Percentiles rank a stretch among this genome's conserved stretches.
phyloP scores from a whole-genome alignment of 352 stramenopile species.

The Peronospora belbahrii region DNA sequence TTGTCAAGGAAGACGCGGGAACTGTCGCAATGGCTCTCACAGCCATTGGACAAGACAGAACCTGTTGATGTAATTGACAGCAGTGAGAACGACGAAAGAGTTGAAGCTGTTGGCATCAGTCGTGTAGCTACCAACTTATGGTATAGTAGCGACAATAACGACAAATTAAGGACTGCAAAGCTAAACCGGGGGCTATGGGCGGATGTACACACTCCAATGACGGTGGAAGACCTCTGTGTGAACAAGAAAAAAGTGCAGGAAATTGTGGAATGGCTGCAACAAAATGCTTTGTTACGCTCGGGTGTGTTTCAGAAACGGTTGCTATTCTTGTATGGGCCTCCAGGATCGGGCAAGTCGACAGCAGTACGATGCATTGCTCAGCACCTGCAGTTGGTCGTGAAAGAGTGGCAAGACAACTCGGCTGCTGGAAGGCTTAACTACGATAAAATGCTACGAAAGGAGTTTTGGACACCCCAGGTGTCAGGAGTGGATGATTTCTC shows the following conservation, averaged over 20 bases:
- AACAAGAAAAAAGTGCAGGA: conserved; percentile 81
- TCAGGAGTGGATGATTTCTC: conserved; percentile 65
- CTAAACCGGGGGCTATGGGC: conserved; percentile 34
- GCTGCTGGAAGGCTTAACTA: conserved; percentile 44
- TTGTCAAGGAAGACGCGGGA: conserved; percentile 24
- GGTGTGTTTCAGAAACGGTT: conserved; percentile 38
- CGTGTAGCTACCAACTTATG: not conserved
- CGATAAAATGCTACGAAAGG: conserved; percentile 40
- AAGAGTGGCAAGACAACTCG: conserved; percentile 72
- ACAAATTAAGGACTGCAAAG: not conserved
- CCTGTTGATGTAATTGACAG: conserved; percentile 33
- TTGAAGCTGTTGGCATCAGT: conserved; percentile 3
- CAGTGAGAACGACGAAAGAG: conserved; percentile 20
- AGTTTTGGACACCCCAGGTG: conserved; percentile 40
- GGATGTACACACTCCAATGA: conserved; percentile 33
- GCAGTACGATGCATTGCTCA: conserved; percentile 51
- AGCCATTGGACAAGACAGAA: conserved; percentile 11
- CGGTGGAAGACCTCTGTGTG: conserved; percentile 63
- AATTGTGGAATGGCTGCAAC: conserved; percentile 50
- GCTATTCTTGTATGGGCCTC: conserved; percentile 73
- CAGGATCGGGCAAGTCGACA: conserved; percentile 77
- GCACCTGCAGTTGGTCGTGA: conserved; percentile 37
- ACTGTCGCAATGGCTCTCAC: conserved; percentile 37
- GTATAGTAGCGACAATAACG: conserved; percentile 1
- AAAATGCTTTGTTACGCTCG: conserved; percentile 19